Evolutionary conservation across 345 rosid genomes (phyloP).

Genomic region (Barbarea vulgaris): DNA sequence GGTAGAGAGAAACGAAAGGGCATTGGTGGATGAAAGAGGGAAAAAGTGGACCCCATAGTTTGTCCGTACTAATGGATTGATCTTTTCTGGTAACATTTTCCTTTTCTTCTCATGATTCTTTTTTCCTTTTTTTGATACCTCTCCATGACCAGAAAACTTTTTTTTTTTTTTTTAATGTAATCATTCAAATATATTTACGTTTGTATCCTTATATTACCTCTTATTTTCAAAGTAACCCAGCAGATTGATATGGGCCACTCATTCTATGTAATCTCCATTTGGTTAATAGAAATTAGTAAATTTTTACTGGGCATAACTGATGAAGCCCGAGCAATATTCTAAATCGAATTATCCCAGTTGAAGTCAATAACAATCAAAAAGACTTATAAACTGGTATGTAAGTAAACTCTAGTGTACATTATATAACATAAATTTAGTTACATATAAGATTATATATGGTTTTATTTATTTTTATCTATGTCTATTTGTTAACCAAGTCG

Average conservation of each 20-base stretch:
- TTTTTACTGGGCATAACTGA: neutral
- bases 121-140: conserved; percentile 63
- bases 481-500: too few species aligned
- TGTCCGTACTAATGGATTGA: conserved; percentile 89
- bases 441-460: too few species aligned
- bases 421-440: too few species aligned
- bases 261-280: neutral
- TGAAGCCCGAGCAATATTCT: neutral
- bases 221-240: neutral
- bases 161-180: neutral
- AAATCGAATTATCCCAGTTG: neutral
- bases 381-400: neutral
- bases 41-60: conserved; percentile 57
- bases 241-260: conserved; percentile 3
- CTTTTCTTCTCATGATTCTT: conserved; percentile 75
- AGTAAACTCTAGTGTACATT: too few species aligned
- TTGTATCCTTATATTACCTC: neutral
- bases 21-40: conserved; percentile 52
- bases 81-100: conserved; percentile 83
- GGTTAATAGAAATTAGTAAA: neutral
- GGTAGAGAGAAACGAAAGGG: conserved; percentile 38
- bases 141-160: neutral
- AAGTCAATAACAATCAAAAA: too few species aligned
- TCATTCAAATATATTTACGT: neutral
- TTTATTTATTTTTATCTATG: too few species aligned